Percentiles rank a stretch among this genome's conserved stretches.
These are phyloP conservation scores for Trichodelitschia bisporula DNA, from an alignment of 495 filamentous ascomycete species.

Conservation along the genomic window DNA sequence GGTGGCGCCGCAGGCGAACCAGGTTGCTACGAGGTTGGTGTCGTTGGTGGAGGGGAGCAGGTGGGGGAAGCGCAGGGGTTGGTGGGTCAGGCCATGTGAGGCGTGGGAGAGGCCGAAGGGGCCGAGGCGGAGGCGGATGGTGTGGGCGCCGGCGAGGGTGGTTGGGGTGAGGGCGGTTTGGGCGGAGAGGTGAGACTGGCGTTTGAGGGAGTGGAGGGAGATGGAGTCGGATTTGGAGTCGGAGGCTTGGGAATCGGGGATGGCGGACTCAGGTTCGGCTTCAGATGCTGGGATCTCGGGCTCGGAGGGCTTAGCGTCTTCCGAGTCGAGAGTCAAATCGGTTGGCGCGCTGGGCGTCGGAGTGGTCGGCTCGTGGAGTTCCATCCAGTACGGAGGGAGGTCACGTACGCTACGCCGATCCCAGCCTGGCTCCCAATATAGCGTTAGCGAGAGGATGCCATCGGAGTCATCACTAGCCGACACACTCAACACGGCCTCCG, in stretches of 20 bases:
- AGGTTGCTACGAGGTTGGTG: conserved; percentile 25
- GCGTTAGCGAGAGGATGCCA: conserved; percentile 30
- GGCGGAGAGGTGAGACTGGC: neutral
- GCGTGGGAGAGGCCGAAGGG: conserved; percentile 7
- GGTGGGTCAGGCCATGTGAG: conserved; percentile 4
- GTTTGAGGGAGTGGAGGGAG: neutral
- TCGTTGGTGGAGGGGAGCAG: conserved; percentile 1
- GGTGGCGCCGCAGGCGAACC: conserved; percentile 31
- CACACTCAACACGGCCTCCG: conserved; percentile 27
- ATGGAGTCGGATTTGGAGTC: neutral
- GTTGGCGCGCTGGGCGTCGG: conserved; percentile 3
- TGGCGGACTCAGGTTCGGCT: neutral
- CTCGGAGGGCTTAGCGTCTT: conserved; percentile 1
- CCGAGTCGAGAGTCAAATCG: conserved; percentile 1
- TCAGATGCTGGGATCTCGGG: conserved; percentile 4
- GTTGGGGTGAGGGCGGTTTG: no score
- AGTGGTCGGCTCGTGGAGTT: conserved; percentile 10
- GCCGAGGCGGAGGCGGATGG: conserved; percentile 4
- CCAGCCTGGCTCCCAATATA: conserved; percentile 31
- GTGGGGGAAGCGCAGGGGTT: conserved; percentile 1
- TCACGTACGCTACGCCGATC: conserved; percentile 24
- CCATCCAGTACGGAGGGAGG: conserved; percentile 38
- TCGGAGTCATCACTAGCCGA: conserved; percentile 34
- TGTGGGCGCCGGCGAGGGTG: neutral
- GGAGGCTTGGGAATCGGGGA: neutral